Evolutionary conservation across 352 stramenopile genomes (phyloP).

Genomic region (Peronospora destructor): DNA sequence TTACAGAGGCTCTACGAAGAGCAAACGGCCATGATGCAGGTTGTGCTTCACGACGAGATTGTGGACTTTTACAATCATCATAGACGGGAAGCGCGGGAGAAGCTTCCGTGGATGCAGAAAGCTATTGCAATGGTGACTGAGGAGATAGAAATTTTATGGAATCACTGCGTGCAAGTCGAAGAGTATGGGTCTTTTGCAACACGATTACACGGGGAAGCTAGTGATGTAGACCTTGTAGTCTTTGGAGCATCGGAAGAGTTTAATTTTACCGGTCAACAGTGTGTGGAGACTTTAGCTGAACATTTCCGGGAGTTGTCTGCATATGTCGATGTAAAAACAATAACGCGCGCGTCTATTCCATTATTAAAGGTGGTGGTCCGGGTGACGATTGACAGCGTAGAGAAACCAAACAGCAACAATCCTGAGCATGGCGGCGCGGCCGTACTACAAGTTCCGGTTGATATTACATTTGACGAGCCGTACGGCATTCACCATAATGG

Average conservation of each 20-base stretch:
- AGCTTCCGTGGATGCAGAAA: constrained; percentile 38
- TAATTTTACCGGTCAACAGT: constrained; percentile 46
- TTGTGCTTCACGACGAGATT: constrained; percentile 76
- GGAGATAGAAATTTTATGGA: constrained; percentile 46
- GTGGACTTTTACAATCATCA: constrained; percentile 49
- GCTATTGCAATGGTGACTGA: constrained; percentile 43
- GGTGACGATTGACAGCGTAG: constrained; percentile 17
- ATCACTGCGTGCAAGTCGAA: constrained; percentile 42
- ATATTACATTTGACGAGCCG: constrained; percentile 82
- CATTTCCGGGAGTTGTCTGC: constrained; percentile 20
- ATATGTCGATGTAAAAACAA: constrained; percentile 58
- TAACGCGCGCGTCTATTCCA: constrained; percentile 67
- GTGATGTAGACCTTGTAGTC: constrained; percentile 78
- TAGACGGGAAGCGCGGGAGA: constrained; percentile 29
- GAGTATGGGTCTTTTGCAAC: constrained; percentile 73
- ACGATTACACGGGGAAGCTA: constrained; percentile 49
- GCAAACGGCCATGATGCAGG: constrained; percentile 69
- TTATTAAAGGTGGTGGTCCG: constrained; percentile 67
- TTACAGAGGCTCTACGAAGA: constrained; percentile 77
- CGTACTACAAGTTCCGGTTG: constrained; percentile 51
- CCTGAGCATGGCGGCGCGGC: neutral
- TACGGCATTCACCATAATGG: constrained; percentile 53
- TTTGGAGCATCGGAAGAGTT: constrained; percentile 52
- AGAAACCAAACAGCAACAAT: neutral
- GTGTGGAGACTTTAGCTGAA: constrained; percentile 33